Conservation (phyloP, 2,329 filamentous ascomycete species). For the Myotisia sp. region DNA sequence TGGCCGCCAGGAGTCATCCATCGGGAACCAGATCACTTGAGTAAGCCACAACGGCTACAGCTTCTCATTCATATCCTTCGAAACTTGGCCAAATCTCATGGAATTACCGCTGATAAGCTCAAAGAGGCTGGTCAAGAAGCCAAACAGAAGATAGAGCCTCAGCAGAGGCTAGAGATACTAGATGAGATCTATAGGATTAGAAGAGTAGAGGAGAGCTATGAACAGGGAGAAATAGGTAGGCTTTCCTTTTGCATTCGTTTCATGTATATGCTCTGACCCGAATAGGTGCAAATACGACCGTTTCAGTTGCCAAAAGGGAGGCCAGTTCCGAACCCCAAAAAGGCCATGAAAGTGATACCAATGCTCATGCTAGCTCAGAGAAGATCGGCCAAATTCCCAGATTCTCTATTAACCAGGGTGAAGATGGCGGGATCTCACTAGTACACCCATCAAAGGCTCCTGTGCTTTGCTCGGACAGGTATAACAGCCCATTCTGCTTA, state of each 20-base stretch:
- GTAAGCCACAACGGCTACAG: constrained; percentile 29
- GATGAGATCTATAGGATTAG: constrained; percentile 23
- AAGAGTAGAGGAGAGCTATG: constrained; percentile 26
- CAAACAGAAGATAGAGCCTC: constrained; percentile 22
- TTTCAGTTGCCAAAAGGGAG: constrained; percentile 28
- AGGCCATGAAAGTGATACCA: constrained; percentile 7
- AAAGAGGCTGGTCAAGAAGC: constrained; percentile 28
- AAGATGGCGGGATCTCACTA: too few species aligned
- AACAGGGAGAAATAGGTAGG: constrained; percentile 29
- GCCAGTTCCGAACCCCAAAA: constrained; percentile 12
- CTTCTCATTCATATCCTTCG: constrained; percentile 30
- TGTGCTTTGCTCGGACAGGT: neutral
- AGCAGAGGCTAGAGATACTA: constrained; percentile 24
- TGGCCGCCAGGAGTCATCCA: constrained; percentile 34
- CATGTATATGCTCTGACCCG: too few species aligned
- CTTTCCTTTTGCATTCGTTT: constrained; percentile 4
- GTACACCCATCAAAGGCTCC: neutral
- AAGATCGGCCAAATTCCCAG: neutral
- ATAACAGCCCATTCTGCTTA: neutral
- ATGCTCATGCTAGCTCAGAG: constrained; percentile 5
- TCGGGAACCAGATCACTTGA: constrained; percentile 36
- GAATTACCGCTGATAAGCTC: constrained; percentile 26
- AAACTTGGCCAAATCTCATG: constrained; percentile 20
- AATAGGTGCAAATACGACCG: constrained; percentile 22
- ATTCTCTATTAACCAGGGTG: too few species aligned